Evolutionary conservation across 148 eudicot genomes (phyloP).

Genomic region (Rhododendron griersonianum): DNA sequence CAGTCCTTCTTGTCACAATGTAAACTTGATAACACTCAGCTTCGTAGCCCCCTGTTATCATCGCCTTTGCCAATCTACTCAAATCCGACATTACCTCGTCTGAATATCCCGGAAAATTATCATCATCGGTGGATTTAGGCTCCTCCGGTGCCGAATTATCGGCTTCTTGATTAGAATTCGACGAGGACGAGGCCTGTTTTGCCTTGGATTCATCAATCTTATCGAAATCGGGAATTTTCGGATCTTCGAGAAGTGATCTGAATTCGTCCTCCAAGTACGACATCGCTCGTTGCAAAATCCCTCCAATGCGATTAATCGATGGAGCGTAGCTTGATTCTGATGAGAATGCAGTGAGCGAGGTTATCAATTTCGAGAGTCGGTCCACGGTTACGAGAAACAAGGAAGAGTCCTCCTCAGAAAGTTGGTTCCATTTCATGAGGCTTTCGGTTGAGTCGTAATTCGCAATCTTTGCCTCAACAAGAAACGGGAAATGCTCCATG

Average conservation of each 20-base stretch:
- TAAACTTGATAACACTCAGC: slow-evolving; percentile 37
- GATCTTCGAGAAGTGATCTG: slow-evolving; percentile 33
- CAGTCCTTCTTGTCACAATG: slow-evolving; percentile 25
- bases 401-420: slow-evolving; percentile 16
- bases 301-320: slow-evolving; percentile 28
- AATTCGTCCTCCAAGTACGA: slow-evolving; percentile 44
- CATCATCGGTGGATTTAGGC: neutral
- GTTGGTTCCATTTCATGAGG: slow-evolving; percentile 25
- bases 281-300: slow-evolving; percentile 44
- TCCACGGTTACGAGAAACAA: slow-evolving; percentile 23
- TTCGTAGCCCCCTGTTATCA: slow-evolving; percentile 31
- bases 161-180: neutral
- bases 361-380: slow-evolving; percentile 21
- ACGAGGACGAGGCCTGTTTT: slow-evolving; percentile 12
- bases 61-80: slow-evolving; percentile 16
- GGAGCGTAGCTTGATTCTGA: slow-evolving; percentile 22
- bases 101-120: slow-evolving; percentile 30
- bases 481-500: slow-evolving; percentile 29
- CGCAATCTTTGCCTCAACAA: slow-evolving; percentile 32
- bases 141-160: slow-evolving; percentile 8
- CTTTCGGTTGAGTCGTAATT: slow-evolving; percentile 21
- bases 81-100: slow-evolving; percentile 23
- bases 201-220: slow-evolving; percentile 10
- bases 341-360: slow-evolving; percentile 15
- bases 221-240: neutral